Conservation (phyloP, 2,329 filamentous ascomycete genomes). For the Aureobasidium sp. region DNA sequence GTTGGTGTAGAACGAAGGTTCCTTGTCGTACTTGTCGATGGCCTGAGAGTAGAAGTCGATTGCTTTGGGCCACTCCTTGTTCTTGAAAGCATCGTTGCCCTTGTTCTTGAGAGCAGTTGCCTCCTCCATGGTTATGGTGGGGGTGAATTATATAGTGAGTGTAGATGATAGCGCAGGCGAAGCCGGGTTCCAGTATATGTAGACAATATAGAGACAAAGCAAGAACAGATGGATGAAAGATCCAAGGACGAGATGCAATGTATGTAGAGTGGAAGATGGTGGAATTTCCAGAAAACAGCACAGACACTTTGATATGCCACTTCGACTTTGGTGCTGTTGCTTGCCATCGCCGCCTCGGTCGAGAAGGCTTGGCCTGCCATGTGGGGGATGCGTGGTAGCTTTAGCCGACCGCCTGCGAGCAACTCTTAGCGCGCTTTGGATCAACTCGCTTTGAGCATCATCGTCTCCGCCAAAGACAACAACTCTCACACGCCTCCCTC, state of each 20-base stretch:
- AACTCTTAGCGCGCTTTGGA: neutral
- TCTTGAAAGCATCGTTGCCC: constrained; percentile 86
- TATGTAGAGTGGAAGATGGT: neutral
- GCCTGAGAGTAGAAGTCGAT: constrained; percentile 80
- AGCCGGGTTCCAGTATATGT: neutral
- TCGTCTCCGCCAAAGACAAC: neutral
- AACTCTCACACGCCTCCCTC: neutral
- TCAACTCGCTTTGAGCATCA: neutral
- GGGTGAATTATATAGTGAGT: neutral
- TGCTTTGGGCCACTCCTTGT: constrained; percentile 78
- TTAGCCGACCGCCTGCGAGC: neutral
- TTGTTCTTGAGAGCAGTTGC: constrained; percentile 83
- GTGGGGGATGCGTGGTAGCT: neutral
- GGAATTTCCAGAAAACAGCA: constrained; percentile 9
- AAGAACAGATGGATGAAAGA: neutral
- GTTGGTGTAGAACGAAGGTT: constrained; percentile 90
- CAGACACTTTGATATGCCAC: neutral
- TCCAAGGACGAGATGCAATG: neutral
- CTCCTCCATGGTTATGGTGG: constrained; percentile 33
- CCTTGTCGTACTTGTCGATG: constrained; percentile 73
- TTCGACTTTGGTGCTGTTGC: neutral
- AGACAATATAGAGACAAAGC: neutral
- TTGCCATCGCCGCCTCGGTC: constrained; percentile 1
- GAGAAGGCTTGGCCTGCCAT: constrained; percentile 1
- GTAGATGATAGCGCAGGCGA: neutral